phyloP scores from a whole-genome alignment of 2,329 filamentous ascomycete species.

The Cercospora canescens region DNA sequence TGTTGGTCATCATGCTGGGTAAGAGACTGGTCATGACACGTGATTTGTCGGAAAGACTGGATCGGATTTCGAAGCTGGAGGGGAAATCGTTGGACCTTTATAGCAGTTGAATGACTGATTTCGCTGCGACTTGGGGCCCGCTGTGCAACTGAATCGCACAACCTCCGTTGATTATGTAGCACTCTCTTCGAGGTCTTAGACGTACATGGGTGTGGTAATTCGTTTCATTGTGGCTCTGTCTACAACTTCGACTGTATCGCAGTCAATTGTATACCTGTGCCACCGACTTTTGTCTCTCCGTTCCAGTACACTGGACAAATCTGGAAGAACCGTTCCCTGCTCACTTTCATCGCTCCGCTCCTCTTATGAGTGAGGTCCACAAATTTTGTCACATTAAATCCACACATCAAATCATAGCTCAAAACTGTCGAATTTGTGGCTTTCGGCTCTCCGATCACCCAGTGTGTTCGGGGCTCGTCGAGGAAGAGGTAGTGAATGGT shows the following conservation, averaged over 20 bases:
- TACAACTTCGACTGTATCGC: slow-evolving; percentile 6
- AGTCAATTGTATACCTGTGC: slow-evolving; percentile 13
- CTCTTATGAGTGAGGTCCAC: slow-evolving; percentile 44
- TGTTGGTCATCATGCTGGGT: not conserved
- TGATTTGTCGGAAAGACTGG: not conserved
- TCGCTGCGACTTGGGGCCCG: not conserved
- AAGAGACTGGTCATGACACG: not conserved
- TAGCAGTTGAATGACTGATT: no score
- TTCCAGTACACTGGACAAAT: slow-evolving; percentile 53
- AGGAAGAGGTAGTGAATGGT: slow-evolving; percentile 62
- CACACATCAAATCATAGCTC: slow-evolving; percentile 73
- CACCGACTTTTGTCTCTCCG: slow-evolving; percentile 34
- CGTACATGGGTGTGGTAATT: not conserved
- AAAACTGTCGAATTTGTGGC: slow-evolving; percentile 69
- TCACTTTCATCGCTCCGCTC: slow-evolving; percentile 39
- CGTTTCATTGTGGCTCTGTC: no score
- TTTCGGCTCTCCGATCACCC: slow-evolving; percentile 68
- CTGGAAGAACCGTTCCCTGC: slow-evolving; percentile 45
- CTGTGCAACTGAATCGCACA: not conserved
- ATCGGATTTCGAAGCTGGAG: not conserved
- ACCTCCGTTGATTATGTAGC: not conserved
- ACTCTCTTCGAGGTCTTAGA: not conserved
- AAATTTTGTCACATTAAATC: slow-evolving; percentile 63
- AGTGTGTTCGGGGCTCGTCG: slow-evolving; percentile 57
- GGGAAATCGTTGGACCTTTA: not conserved